A percentile compares a stretch with the other conserved stretches of the same genome.
Conservation (phyloP, 768 basidiomycete species). For the Leccinum olivaceopallidum region DNA sequence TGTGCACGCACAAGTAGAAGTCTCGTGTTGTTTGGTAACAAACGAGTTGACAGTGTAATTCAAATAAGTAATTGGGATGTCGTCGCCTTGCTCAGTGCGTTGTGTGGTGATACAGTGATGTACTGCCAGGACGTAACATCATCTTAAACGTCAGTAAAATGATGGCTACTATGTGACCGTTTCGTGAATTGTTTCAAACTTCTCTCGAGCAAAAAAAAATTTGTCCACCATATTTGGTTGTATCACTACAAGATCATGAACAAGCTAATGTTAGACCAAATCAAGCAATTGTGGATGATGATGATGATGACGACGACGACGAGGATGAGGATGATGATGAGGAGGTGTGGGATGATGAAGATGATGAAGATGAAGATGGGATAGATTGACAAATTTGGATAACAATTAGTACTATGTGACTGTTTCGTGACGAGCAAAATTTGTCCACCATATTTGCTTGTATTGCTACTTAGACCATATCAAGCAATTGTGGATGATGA, state of each 20-base stretch:
- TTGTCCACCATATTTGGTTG: too few relatives aligned
- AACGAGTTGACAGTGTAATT: too few relatives aligned
- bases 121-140: too few relatives aligned
- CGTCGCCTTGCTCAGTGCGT: too few relatives aligned
- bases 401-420: not conserved
- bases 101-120: not conserved
- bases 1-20: not conserved
- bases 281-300: not conserved
- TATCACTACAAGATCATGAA: too few relatives aligned
- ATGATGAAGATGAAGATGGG: not conserved
- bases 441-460: too few relatives aligned
- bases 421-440: too few relatives aligned
- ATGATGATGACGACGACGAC: not conserved
- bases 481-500: not conserved
- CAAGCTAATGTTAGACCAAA: not conserved
- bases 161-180: not conserved
- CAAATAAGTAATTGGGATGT: too few relatives aligned
- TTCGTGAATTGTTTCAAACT: not conserved
- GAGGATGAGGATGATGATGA: not conserved
- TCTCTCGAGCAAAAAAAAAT: too few relatives aligned
- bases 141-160: too few relatives aligned
- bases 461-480: too few relatives aligned
- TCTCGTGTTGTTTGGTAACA: too few relatives aligned
- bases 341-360: not conserved
- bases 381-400: not conserved